phyloP scores from a whole-genome alignment of 805 yeast genomes.

The Saccharomycopsis synnaedendra region DNA sequence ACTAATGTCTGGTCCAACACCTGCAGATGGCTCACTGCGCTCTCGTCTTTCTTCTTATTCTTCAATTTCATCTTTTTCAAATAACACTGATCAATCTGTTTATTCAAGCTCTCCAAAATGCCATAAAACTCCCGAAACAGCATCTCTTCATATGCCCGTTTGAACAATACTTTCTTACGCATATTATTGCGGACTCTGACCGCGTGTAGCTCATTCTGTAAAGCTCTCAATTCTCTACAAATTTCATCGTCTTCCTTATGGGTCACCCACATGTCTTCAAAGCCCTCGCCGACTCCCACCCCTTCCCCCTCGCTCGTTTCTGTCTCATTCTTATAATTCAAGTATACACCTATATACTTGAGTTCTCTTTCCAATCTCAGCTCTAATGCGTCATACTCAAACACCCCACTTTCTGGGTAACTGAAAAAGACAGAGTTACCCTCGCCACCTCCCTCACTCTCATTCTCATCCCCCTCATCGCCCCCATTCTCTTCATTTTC shows the following conservation, averaged over 20 bases:
- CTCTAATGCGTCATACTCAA: slow-evolving; percentile 74
- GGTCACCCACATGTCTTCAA: slow-evolving; percentile 60
- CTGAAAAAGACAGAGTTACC: slow-evolving; percentile 21
- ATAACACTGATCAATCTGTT: slow-evolving; percentile 93
- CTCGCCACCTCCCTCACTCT: slow-evolving; percentile 12
- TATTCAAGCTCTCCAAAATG: slow-evolving; percentile 86
- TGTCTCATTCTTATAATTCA: slow-evolving; percentile 40
- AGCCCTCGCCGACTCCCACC: slow-evolving; percentile 15
- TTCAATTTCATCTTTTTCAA: slow-evolving; percentile 70
- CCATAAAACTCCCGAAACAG: slow-evolving; percentile 93
- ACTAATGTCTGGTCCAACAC: slow-evolving; percentile 71
- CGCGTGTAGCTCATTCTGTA: slow-evolving; percentile 58
- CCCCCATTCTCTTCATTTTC: slow-evolving; percentile 18
- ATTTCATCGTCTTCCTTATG: slow-evolving; percentile 91
- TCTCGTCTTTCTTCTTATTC: slow-evolving; percentile 36
- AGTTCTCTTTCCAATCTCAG: slow-evolving; percentile 81
- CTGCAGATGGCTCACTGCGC: slow-evolving; percentile 36
- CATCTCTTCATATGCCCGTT: slow-evolving; percentile 73
- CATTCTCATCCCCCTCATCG: slow-evolving; percentile 20
- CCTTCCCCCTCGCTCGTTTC: slow-evolving; percentile 9
- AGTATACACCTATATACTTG: slow-evolving; percentile 80
- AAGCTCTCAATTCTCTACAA: slow-evolving; percentile 63
- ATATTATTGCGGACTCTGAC: slow-evolving; percentile 54
- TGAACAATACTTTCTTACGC: slow-evolving; percentile 54
- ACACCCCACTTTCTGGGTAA: slow-evolving; percentile 38